A percentile compares a stretch with the other conserved stretches of the same genome.
Evolutionary conservation across 306 rosid genomes (phyloP).

Genomic region (Cicer judaicum): DNA sequence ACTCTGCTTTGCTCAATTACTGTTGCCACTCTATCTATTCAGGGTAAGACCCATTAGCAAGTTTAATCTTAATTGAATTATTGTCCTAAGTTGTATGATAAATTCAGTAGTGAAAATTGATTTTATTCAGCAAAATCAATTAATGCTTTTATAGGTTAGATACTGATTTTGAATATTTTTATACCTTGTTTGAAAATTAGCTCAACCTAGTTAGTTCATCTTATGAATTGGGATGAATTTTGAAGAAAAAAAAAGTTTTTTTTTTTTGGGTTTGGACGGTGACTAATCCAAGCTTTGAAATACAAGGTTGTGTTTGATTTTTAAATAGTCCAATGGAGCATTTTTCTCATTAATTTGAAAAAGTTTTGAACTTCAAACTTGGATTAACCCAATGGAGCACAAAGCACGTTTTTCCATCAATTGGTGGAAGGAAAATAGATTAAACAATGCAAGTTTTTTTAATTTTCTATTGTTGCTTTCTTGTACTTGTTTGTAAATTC

Average conservation of each 20-base stretch:
- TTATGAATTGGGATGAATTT: conserved; percentile 11
- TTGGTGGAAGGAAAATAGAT: conserved; percentile 28
- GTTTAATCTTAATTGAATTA: conserved; percentile 30
- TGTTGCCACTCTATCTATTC: conserved; percentile 37
- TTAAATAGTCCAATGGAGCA: conserved; percentile 34
- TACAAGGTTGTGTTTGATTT: conserved; percentile 18
- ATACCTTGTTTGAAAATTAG: conserved; percentile 29
- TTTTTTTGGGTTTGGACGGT: neutral
- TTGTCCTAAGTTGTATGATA: neutral
- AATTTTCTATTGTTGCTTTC: conserved; percentile 57
- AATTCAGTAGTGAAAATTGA: conserved; percentile 27
- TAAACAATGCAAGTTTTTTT: conserved; percentile 41
- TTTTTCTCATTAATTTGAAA: conserved; percentile 1
- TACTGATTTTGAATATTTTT: conserved; percentile 39
- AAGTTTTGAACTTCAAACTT: conserved; percentile 33
- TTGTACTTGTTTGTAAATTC: conserved; percentile 48
- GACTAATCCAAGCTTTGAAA: conserved; percentile 37
- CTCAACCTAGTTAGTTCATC: conserved; percentile 32
- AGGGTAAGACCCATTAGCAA: conserved; percentile 49
- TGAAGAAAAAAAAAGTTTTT: neutral
- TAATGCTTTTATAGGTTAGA: conserved; percentile 22
- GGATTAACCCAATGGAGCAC: neutral
- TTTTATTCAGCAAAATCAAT: conserved; percentile 10
- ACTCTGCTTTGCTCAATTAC: conserved; percentile 40
- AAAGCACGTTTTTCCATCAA: conserved; percentile 26